Evolutionary conservation across 1,284 basidiomycete species (phyloP), one percentile per base, ranked within the genome.

Genomic region (Pisolithus thermaeus): DNA sequence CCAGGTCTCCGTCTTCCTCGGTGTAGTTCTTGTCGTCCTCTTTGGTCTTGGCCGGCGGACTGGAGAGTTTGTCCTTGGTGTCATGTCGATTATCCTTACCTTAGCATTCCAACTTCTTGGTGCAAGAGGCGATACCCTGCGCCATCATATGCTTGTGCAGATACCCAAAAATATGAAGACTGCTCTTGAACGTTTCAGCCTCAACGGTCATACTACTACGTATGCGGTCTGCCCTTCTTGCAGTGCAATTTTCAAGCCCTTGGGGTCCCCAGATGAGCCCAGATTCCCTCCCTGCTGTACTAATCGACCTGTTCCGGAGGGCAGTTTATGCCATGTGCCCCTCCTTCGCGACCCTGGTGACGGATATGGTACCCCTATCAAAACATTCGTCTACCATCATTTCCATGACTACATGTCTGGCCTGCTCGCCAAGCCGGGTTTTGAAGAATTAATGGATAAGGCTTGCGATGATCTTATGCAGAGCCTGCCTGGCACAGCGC

Each of bases 1-100:
- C 7, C 64, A 64, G 35, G 37, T 66, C 1, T 46, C 52, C 2
- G 44, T 67, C 4, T 48, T 67, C n/a, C 50, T 68, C 4, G 54
- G 52, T 2, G 46, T 61, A 0, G 45, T 62, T 3, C 58, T 59
- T 42, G 44, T 55, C 38, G 42, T 63, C 11, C 52, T 64, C 7
- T 54, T 66, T 16, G 58, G 64, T 11, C 9, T 65, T 12, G 54
- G 58, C 42, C 51, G 12, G 6, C 6, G 7, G 23, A 25, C 20
- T 11, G 40, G 40, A 11, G 52, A 68, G 22, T 60, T 67, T 30
- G 47, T n/a, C n/a, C n/a, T n/a, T n/a, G n/a, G n/a, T n/a, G n/a
- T n/a, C n/a, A n/a, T n/a, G n/a, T n/a, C n/a, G 1, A 32, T 62
- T 23, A 49, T 64, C 20, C 47, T 67, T 4, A 40, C 14, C 28